Evolutionary conservation across 83 land plant genomes (phyloP).

Genomic region (Picea engelmannii): DNA sequence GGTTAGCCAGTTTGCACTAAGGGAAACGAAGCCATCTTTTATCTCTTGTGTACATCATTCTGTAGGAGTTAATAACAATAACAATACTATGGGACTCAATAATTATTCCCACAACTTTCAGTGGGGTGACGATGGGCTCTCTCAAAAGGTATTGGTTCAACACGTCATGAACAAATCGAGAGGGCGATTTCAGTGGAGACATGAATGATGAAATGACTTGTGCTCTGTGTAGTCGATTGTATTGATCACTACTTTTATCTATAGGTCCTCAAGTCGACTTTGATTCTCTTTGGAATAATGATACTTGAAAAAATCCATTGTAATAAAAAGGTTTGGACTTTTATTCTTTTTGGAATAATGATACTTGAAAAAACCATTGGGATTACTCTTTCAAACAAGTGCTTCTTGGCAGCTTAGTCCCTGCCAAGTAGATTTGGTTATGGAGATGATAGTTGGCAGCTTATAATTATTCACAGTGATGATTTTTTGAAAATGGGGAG

Average conservation of each 20-base stretch:
- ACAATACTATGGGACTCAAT: too few relatives aligned
- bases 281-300: slow-evolving; percentile 3
- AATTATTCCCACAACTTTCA: not conserved
- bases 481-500: too few relatives aligned
- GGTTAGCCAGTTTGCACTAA: too few relatives aligned
- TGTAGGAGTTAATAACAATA: not conserved
- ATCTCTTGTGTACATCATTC: not conserved
- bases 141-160: too few relatives aligned
- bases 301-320: not conserved
- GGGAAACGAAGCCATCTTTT: not conserved
- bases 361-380: too few relatives aligned
- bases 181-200: not conserved
- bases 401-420: too few relatives aligned
- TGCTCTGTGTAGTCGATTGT: not conserved
- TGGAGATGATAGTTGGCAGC: too few relatives aligned
- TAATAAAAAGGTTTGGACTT: too few relatives aligned
- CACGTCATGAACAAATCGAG: not conserved
- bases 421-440: too few relatives aligned
- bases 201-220: not conserved
- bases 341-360: too few relatives aligned
- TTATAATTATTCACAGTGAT: too few relatives aligned
- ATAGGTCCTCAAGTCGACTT: not conserved
- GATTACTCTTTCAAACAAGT: too few relatives aligned
- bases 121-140: not conserved
- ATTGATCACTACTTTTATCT: not conserved